Evolutionary conservation across 2,329 filamentous ascomycete species (phyloP), one percentile per base, ranked within the genome.

Genomic region (Pseudonectria foliicola): DNA sequence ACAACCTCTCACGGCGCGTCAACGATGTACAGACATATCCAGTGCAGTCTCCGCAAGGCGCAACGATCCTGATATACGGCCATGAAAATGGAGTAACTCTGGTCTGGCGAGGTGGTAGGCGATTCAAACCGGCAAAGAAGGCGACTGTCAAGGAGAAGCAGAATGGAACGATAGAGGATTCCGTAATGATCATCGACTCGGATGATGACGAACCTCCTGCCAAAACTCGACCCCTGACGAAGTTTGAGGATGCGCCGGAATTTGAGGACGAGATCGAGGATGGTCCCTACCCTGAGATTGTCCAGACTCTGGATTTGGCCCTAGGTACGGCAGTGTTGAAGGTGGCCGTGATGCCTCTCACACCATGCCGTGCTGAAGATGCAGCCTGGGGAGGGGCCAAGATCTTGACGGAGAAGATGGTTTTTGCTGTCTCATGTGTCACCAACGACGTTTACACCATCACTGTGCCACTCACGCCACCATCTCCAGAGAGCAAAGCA

Each of bases 101-200:
- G 25, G 56, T 76, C 15, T 82, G 78, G 78, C 70, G 75, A 27
- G 78, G 78, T 29, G 77, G 77, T 10, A 68, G 67, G 33, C 64
- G 67, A n/a, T 73, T 82, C 48, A 80, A 77, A 51, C 42, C 62
- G 2, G 43, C 56, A 2, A 56, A 62, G 25, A 63, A 67, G 33
- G 47, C 53, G 12, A 41, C 46, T 2, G 44, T 46, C 7, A 60
- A 60, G 38, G 60, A 62, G 38, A 75, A 73, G 43, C 63, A 66
- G 30, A 80, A 79, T 44, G 75, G 75, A 10, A 46, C 59, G 0
- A 51, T 55, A 4, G 67, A 70, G 13, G 73, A 77, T 49, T 62
- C 68, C 4, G 65, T 80, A 18, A 79, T 81, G 70, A 66, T 79
- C 12, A 68, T 81, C 35, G 77, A 81, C 48, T 80, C 74, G 2